These are phyloP conservation scores for Aspergillus bombycis DNA, from an alignment of 2,329 filamentous ascomycete species.

Conservation along the genomic window DNA sequence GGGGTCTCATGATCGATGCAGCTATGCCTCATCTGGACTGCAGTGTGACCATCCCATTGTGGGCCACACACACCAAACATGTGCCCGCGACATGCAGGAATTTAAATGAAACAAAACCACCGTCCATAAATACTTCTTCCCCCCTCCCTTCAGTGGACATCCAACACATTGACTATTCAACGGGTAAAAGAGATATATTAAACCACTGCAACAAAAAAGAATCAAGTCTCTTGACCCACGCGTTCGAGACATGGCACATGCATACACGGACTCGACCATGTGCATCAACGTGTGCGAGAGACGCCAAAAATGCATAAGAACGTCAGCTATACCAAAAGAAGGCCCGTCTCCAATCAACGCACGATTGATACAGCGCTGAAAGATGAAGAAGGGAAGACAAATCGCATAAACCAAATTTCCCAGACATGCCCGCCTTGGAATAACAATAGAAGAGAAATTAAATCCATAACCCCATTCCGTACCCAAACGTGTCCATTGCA, in stretches of 20 bases:
- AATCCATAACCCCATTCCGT: slow-evolving; percentile 19
- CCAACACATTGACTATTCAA: slow-evolving; percentile 16
- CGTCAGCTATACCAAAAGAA: slow-evolving; percentile 12
- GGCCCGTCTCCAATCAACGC: slow-evolving; percentile 14
- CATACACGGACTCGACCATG: slow-evolving; percentile 6
- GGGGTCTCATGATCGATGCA: neutral
- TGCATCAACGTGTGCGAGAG: slow-evolving; percentile 13
- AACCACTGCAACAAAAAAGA: slow-evolving; percentile 13
- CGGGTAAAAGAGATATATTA: slow-evolving; percentile 20
- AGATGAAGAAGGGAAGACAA: slow-evolving; percentile 16
- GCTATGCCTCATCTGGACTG: slow-evolving; percentile 6
- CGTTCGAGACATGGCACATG: slow-evolving; percentile 13
- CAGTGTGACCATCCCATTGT: neutral
- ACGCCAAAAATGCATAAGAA: slow-evolving; percentile 14
- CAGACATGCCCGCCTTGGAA: slow-evolving; percentile 21
- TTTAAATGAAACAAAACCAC: neutral
- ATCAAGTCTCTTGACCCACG: slow-evolving; percentile 11
- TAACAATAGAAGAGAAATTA: slow-evolving; percentile 17
- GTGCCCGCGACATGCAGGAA: neutral
- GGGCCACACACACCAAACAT: neutral
- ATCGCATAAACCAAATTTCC: slow-evolving; percentile 20
- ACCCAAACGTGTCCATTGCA: slow-evolving; percentile 19
- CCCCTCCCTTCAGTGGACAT: neutral
- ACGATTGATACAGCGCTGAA: slow-evolving; percentile 11
- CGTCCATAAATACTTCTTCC: neutral